These are phyloP conservation scores for Agaricus subrufescens DNA, from an alignment of 768 basidiomycete species.

Conservation along the genomic window DNA sequence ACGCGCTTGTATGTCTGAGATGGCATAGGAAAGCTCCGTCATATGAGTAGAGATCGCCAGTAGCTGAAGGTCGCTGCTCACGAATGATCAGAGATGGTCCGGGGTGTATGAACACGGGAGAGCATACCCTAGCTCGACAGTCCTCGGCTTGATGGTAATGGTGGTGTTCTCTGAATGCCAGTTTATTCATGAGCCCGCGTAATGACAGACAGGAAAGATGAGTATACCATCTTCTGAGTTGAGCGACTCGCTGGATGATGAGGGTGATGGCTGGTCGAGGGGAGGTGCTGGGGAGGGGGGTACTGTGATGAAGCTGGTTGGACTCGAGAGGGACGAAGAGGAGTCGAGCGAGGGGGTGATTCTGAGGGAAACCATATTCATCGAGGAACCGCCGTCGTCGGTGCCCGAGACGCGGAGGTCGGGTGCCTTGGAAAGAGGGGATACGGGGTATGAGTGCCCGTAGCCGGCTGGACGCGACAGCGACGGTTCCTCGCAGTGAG, in stretches of 20 bases:
- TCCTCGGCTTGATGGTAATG: constrained; percentile 54
- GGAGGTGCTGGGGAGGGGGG: constrained; percentile 34
- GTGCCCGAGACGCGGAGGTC: constrained; percentile 5
- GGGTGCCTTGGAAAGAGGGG: background rate
- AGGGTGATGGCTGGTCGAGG: constrained; percentile 26
- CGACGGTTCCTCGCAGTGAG: constrained; percentile 11
- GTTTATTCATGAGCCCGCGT: constrained; percentile 5
- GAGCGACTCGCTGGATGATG: constrained; percentile 54
- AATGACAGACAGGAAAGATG: constrained; percentile 8
- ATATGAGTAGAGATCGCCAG: constrained; percentile 81
- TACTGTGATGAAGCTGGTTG: constrained; percentile 19
- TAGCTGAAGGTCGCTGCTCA: constrained; percentile 63
- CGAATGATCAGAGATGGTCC: constrained; percentile 15
- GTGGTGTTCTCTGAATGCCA: constrained; percentile 60
- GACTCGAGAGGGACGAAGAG: constrained; percentile 28
- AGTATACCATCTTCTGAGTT: constrained; percentile 59
- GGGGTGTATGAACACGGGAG: constrained; percentile 12
- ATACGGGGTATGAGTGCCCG: constrained; percentile 8
- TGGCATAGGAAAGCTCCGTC: constrained; percentile 80
- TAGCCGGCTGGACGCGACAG: constrained; percentile 9
- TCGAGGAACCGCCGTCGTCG: constrained; percentile 11
- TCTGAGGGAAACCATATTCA: constrained; percentile 15
- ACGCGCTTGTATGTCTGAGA: constrained; percentile 87
- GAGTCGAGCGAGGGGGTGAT: constrained; percentile 30
- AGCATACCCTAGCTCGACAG: constrained; percentile 62